Evolutionary conservation across 352 stramenopile species (phyloP).

Genomic region (Phytophthora quininea): DNA sequence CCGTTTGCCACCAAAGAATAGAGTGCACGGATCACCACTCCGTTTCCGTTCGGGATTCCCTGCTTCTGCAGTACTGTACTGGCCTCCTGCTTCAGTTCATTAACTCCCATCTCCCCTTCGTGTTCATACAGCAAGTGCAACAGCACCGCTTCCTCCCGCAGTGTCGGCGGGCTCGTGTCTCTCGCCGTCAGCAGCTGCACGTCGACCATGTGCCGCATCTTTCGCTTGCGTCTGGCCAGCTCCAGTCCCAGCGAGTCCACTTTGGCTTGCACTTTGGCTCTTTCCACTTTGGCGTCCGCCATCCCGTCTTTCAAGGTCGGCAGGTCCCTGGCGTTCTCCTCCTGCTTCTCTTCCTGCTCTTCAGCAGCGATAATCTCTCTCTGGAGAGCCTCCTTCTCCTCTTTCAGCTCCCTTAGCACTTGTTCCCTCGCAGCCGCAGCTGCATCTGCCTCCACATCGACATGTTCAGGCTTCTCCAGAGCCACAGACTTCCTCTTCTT

Average conservation of each 20-base stretch:
- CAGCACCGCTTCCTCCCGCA: conserved; percentile 64
- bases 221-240: conserved; percentile 51
- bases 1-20: conserved; percentile 74
- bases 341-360: conserved; percentile 42
- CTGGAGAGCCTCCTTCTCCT: conserved; percentile 54
- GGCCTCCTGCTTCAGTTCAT: conserved; percentile 63
- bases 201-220: conserved; percentile 77
- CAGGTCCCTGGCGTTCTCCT: conserved; percentile 44
- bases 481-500: conserved; percentile 21
- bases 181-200: conserved; percentile 55
- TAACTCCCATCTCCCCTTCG: conserved; percentile 68
- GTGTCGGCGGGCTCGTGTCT: conserved; percentile 48
- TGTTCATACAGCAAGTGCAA: conserved; percentile 68
- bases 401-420: conserved; percentile 44
- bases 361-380: conserved; percentile 53
- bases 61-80: conserved; percentile 47
- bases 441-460: conserved; percentile 26
- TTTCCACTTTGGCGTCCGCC: conserved; percentile 29
- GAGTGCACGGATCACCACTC: conserved; percentile 57
- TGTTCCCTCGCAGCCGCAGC: conserved; percentile 23
- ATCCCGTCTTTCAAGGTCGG: conserved; percentile 44
- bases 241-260: conserved; percentile 51
- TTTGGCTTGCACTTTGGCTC: conserved; percentile 27
- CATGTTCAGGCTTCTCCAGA: conserved; percentile 12
- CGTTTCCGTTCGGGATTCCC: conserved; percentile 48